Base-by-base conservation (phyloP, 2,329 filamentous ascomycete species). In the Alternaria tenuissima region DNA sequence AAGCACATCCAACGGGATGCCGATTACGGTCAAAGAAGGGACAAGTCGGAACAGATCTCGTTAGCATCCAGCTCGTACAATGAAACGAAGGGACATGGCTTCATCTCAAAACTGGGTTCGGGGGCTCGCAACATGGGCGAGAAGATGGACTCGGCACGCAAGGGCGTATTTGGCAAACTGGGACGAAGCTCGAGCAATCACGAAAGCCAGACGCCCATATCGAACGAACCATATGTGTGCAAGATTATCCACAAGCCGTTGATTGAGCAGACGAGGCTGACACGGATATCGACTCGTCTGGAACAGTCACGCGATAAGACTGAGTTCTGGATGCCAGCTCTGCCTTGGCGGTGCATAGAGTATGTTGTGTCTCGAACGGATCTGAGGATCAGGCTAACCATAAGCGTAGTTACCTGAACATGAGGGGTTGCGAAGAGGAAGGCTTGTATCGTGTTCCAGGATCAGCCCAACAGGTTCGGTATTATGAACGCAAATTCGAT, bases 271-370 rank as follows among this genome's bases (percentile, higher is more conserved):
- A 94, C 94, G 7, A 88, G 94, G n/a, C 84, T 89, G 65, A 97
- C 94, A 0, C 87, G 94, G 64, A 97, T 98, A 75, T 96, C 93
- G 7, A 96, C 94, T 79, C 88, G 91, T 30, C 82, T 98, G 43
- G 92, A 96, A 73, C 88, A 91, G 62, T 97, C 94, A 9, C 88
- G 90, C 63, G 94, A 98, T 75, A 97, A 97, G 83, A 98, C 94
- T 0, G 94, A 97, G 74, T 98, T 96, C 75, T 98, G 94, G 94
- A 97, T 98, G 94, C 94, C 94, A 12, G 92, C 93, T 7, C 89
- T 98, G 59, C 94, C 94, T 0, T 97, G 94, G 91, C 87, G 94
- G 64, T 96, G 93, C 59, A 97, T 98, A 66, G 94, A 98, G 84
- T 88, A 80, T 74, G 85, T 81, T 30, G n/a, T n/a, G 32, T 16